Percentiles rank a stretch among this genome's conserved stretches.
phyloP scores from a whole-genome alignment of 768 basidiomycete genomes.

The Thelephora aurantiotincta region DNA sequence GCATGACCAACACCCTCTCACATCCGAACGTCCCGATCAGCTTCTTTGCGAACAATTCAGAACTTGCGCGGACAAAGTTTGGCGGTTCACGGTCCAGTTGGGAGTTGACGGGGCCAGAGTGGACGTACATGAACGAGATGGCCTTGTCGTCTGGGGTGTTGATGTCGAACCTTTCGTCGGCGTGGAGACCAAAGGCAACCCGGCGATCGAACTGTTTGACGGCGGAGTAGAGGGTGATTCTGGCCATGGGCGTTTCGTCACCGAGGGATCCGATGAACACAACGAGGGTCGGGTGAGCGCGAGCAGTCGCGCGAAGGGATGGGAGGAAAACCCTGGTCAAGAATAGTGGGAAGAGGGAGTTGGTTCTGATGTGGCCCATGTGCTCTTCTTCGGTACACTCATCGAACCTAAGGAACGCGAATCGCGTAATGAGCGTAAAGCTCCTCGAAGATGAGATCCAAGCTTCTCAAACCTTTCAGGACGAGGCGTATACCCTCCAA shows the following conservation, averaged over 20 bases:
- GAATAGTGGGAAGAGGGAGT: conserved; percentile 13
- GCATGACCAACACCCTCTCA: conserved; percentile 8
- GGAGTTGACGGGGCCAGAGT: conserved; percentile 13
- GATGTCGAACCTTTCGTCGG: conserved; percentile 14
- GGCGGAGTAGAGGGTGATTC: conserved; percentile 12
- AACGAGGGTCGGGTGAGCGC: conserved; percentile 9
- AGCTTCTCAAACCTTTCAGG: conserved; percentile 6
- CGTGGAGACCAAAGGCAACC: conserved; percentile 11
- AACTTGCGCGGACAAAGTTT: conserved; percentile 6
- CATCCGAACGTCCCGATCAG: conserved; percentile 12
- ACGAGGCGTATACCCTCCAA: conserved; percentile 7
- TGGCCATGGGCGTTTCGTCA: conserved; percentile 9
- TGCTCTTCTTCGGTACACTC: conserved; percentile 8
- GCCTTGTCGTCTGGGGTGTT: conserved; percentile 6
- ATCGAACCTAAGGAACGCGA: conserved; percentile 9
- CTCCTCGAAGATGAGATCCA: not conserved
- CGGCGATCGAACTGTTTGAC: conserved; percentile 13
- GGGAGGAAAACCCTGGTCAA: conserved; percentile 17
- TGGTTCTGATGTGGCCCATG: conserved; percentile 8
- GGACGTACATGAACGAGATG: conserved; percentile 13
- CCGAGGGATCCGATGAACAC: conserved; percentile 15
- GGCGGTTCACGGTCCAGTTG: not conserved
- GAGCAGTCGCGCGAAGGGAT: conserved; percentile 12
- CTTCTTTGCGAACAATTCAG: conserved; percentile 10
- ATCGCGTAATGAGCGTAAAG: not conserved